Evolutionary conservation across 1,139 yeast species (phyloP).

Genomic region (Pneumocystis jirovecii): DNA sequence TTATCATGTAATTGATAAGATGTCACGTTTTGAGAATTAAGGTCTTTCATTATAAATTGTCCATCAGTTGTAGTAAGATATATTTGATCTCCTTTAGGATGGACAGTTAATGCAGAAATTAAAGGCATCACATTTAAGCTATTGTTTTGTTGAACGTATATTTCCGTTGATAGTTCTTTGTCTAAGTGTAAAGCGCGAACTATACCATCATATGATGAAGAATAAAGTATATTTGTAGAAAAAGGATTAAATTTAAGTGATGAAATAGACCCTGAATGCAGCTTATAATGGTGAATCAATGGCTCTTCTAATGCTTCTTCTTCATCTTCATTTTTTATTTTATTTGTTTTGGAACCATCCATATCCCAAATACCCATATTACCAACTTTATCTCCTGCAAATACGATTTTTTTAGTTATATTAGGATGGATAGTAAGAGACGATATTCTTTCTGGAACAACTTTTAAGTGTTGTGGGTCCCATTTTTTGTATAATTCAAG

Average conservation of each 20-base stretch:
- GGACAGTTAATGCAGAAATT: constrained; percentile 33
- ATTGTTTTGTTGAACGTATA: constrained; percentile 34
- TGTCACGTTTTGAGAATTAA: constrained; percentile 39
- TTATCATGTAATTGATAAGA: constrained; percentile 61
- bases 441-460: constrained; percentile 61
- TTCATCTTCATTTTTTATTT: constrained; percentile 27
- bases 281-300: constrained; percentile 47
- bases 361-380: constrained; percentile 83
- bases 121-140: constrained; percentile 37
- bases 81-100: constrained; percentile 36
- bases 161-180: constrained; percentile 43
- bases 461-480: constrained; percentile 55
- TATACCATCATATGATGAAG: constrained; percentile 79
- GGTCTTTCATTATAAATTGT: constrained; percentile 16
- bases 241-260: constrained; percentile 40
- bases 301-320: constrained; percentile 33
- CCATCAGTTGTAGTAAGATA: constrained; percentile 71
- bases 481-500: constrained; percentile 34
- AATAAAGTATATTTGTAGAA: constrained; percentile 41
- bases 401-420: constrained; percentile 40
- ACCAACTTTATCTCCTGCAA: constrained; percentile 83
- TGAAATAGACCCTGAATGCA: constrained; percentile 65
- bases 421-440: constrained; percentile 66
- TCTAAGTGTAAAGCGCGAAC: constrained; percentile 56
- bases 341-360: constrained; percentile 20